phyloP scores from a whole-genome alignment of 192 early-diverging fungal genomes.

The Rhizophagus clarus region DNA sequence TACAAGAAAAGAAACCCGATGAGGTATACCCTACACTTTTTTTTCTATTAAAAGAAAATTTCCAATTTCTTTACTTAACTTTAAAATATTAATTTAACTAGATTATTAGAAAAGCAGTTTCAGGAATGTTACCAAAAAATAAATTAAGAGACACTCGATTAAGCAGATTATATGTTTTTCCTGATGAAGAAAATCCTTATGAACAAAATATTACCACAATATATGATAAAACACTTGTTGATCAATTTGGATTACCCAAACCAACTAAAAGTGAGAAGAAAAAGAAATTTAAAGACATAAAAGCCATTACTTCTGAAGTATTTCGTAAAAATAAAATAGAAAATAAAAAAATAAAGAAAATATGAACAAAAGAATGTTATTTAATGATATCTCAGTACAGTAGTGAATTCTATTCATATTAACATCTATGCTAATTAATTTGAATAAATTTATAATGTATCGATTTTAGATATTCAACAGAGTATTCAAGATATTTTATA shows the following conservation, averaged over 20 bases:
- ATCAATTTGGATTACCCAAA: background rate
- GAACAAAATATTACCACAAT: constrained; percentile 78
- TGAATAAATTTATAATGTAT: background rate
- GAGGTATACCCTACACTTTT: constrained; percentile 46
- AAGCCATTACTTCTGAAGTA: background rate
- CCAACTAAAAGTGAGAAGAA: background rate
- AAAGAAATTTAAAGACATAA: background rate
- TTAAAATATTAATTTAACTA: background rate
- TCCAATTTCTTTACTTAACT: background rate
- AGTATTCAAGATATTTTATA: background rate
- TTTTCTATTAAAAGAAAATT: background rate
- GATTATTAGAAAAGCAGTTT: constrained; percentile 87
- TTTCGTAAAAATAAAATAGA: background rate
- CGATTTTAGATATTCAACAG: background rate
- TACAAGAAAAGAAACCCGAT: constrained; percentile 77
- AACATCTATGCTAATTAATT: too few relatives aligned
- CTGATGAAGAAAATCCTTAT: constrained; percentile 86
- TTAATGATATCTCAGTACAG: too few relatives aligned
- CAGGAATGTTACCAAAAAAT: constrained; percentile 96
- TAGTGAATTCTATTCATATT: too few relatives aligned
- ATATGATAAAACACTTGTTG: constrained; percentile 52
- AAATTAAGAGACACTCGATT: constrained; percentile 77
- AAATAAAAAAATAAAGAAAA: background rate
- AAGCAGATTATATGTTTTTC: constrained; percentile 78
- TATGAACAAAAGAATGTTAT: too few relatives aligned